These are phyloP conservation scores for Coprinopsis marcescibilis DNA, from an alignment of 768 basidiomycete species.

Conservation along the genomic window DNA sequence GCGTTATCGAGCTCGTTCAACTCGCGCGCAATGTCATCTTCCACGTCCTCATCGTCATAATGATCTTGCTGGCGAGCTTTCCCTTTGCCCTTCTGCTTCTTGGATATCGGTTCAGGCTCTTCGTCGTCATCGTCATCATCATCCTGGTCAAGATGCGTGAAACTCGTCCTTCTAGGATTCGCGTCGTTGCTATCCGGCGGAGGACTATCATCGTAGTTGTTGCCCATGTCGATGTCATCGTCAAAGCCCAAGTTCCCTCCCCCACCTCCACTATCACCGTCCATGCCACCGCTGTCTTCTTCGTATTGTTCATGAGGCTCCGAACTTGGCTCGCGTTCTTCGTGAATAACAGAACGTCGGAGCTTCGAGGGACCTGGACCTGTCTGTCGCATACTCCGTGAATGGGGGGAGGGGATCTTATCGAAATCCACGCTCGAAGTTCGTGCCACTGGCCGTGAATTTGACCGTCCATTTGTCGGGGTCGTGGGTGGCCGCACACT, in stretches of 20 bases:
- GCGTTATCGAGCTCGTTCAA: conserved; percentile 28
- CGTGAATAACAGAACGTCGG: conserved; percentile 26
- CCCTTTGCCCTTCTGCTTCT: conserved; percentile 36
- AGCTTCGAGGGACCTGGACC: conserved; percentile 37
- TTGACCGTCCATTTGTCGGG: conserved; percentile 33
- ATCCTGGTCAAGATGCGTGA: conserved; percentile 45
- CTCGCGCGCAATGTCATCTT: conserved; percentile 38
- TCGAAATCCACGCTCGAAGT: conserved; percentile 57
- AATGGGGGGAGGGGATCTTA: conserved; percentile 54
- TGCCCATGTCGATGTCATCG: conserved; percentile 20
- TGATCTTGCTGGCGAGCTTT: conserved; percentile 31
- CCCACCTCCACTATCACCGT: conserved; percentile 18
- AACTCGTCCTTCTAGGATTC: conserved; percentile 35
- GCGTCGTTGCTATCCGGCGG: conserved; percentile 18
- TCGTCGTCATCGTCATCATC: conserved; percentile 38
- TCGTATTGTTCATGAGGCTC: conserved; percentile 25
- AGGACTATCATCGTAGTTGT: conserved; percentile 25
- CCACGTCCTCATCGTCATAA: conserved; percentile 37
- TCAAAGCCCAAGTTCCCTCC: too few relatives aligned
- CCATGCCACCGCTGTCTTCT: conserved; percentile 21
- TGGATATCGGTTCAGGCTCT: conserved; percentile 20
- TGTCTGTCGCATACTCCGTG: conserved; percentile 27
- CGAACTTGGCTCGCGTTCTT: conserved; percentile 26
- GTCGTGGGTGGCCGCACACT: conserved; percentile 36
- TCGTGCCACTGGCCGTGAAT: conserved; percentile 43